These are phyloP conservation scores for Cenchrus purpureus DNA, from an alignment of 176 grass and related monocot species.

Conservation along the genomic window DNA sequence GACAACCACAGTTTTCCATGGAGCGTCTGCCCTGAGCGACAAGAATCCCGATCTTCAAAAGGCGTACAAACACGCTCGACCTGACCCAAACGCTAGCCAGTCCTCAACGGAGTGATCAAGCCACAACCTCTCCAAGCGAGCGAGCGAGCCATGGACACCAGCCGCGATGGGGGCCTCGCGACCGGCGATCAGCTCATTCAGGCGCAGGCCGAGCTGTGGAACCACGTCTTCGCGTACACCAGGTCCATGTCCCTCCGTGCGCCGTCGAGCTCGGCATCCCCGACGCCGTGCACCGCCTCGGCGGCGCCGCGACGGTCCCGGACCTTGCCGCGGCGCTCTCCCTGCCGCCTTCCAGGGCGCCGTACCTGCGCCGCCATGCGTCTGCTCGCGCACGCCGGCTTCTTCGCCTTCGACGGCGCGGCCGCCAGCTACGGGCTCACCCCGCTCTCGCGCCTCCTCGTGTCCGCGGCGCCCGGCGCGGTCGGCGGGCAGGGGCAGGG, in stretches of 20 bases:
- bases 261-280: constrained; percentile 69
- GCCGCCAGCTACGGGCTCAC: constrained; percentile 44
- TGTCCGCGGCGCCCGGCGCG: neutral
- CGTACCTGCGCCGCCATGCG: constrained; percentile 59
- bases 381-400: constrained; percentile 49
- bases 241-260: constrained; percentile 71
- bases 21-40: neutral
- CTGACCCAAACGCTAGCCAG: neutral
- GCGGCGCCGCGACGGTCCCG: constrained; percentile 28
- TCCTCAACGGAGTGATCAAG: neutral
- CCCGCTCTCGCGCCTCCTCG: constrained; percentile 50
- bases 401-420: constrained; percentile 37
- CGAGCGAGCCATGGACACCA: constrained; percentile 31
- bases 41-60: neutral
- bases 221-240: constrained; percentile 59
- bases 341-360: constrained; percentile 35
- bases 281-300: constrained; percentile 49
- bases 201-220: constrained; percentile 62
- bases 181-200: constrained; percentile 38
- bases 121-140: neutral
- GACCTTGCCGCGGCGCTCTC: constrained; percentile 48
- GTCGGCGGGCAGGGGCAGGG: neutral
- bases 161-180: neutral
- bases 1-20: neutral
- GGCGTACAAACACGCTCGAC: neutral